A percentile compares a stretch with the other conserved stretches of the same genome.
Conservation (phyloP, 2,329 filamentous ascomycete genomes). For the Colletotrichum sp. region DNA sequence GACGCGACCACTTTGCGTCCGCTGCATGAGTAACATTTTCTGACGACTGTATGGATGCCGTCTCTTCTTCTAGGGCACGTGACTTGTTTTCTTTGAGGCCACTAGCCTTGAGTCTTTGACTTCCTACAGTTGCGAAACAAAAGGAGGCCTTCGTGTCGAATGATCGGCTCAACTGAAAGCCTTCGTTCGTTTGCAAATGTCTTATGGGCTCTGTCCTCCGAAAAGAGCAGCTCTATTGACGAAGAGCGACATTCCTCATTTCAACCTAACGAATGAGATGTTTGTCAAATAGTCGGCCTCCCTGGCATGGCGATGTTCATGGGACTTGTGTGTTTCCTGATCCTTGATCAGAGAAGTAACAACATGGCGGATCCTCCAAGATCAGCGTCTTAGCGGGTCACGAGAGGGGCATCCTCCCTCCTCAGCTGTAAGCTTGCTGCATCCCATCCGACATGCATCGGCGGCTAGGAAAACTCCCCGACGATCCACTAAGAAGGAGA, state of each 20-base stretch:
- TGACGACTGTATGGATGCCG: neutral
- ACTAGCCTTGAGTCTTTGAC: neutral
- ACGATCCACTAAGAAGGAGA: neutral
- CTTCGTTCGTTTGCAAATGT: neutral
- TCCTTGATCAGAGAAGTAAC: neutral
- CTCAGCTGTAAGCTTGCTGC: neutral
- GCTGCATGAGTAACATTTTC: neutral
- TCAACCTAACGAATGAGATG: neutral
- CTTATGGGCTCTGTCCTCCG: neutral
- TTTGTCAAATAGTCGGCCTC: neutral
- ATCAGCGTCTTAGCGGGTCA: constrained; percentile 3
- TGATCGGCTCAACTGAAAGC: neutral
- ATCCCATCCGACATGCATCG: neutral
- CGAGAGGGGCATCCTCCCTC: neutral
- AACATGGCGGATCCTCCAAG: neutral
- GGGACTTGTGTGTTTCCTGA: neutral
- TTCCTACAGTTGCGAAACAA: neutral
- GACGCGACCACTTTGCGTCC: neutral
- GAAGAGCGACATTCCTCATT: neutral
- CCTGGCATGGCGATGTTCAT: neutral
- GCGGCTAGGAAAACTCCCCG: neutral
- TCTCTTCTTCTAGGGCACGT: neutral
- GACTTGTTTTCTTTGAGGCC: neutral
- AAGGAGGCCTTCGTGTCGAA: neutral
- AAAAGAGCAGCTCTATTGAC: neutral